Base-by-base conservation (phyloP, 2,329 filamentous ascomycete species). In the Colletotrichum musae region DNA sequence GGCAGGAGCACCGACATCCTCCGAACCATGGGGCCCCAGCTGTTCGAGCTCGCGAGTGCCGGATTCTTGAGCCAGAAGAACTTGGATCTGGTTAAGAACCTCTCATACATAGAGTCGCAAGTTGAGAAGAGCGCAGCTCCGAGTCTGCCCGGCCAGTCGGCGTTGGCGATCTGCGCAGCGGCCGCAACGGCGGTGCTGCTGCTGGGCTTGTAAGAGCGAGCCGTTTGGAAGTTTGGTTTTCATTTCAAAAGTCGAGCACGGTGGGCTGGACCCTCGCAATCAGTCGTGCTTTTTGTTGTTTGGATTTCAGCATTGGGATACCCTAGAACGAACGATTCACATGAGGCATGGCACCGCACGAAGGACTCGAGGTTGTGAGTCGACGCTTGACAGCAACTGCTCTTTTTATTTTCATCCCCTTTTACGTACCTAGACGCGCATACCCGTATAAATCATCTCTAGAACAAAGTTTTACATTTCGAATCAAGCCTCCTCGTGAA, bases 1-100 rank as follows among this genome's bases (percentile, higher is more conserved):
- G 88, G 88, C 10, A 79, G 88, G 58, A 89, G 87, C 70, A 90
- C 88, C 45, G 85, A 89, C 74, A 91, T 91, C 69, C 77, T 90
- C 41, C 79, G 78, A 36, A 85, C 86, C 5, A 83, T 89, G 73
- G 82, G 84, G 16, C 74, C 81, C 13, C 82, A 89, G 76, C 76
- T 90, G 73, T 79, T 80, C 26, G 78, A 82, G 69, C 77, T 90
- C 21, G 86, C 83, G 21, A 80, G 77, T 12, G 78, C 79, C 1
- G 83, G 85, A 1, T 75, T 74, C 21, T 75, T 87, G 39, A 78
- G 73, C 0, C 76, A 74, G 45, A 77, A 80, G 52, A 76, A 61
- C 62, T 32, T 71, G 58, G 57, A 71, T 41, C 58, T 71, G 58
- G 68, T 72, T 41, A 64, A 57, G 51, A 72, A 72, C 58, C 59